Percentiles rank a stretch among this genome's conserved stretches.
Evolutionary conservation across 129 eudicot genomes (phyloP).

Genomic region (Artemisia tridentata): DNA sequence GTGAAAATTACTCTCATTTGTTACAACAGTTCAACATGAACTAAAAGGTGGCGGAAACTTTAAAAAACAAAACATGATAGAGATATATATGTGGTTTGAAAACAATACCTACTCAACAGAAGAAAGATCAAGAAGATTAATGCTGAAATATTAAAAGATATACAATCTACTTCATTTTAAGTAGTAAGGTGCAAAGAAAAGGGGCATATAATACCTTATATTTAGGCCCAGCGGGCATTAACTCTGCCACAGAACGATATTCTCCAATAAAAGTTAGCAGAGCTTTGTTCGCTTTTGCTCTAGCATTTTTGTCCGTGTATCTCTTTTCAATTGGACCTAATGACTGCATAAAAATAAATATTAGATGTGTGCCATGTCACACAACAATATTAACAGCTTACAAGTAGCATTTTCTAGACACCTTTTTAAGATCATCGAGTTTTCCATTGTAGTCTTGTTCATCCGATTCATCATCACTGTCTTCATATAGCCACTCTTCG

Average conservation of each 20-base stretch:
- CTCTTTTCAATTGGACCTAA: conserved; percentile 67
- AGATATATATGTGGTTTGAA: neutral
- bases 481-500: too few relatives aligned
- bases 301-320: conserved; percentile 62
- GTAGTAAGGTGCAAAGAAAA: neutral
- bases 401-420: too few relatives aligned
- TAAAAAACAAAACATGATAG: too few relatives aligned
- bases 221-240: conserved; percentile 45
- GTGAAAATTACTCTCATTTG: too few relatives aligned
- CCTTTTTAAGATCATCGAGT: too few relatives aligned
- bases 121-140: too few relatives aligned
- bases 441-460: too few relatives aligned
- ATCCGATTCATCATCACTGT: too few relatives aligned
- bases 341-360: conserved; percentile 42
- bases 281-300: conserved; percentile 47
- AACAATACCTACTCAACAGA: neutral
- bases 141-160: too few relatives aligned
- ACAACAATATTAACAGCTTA: neutral
- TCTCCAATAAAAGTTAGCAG: conserved; percentile 45
- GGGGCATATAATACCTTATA: conserved; percentile 46
- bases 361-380: conserved; percentile 7
- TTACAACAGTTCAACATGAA: too few relatives aligned
- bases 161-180: neutral
- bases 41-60: too few relatives aligned
- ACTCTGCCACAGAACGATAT: conserved; percentile 42